Base-by-base conservation (phyloP, 2,329 filamentous ascomycete species). In the Plenodomus lindquistii region DNA sequence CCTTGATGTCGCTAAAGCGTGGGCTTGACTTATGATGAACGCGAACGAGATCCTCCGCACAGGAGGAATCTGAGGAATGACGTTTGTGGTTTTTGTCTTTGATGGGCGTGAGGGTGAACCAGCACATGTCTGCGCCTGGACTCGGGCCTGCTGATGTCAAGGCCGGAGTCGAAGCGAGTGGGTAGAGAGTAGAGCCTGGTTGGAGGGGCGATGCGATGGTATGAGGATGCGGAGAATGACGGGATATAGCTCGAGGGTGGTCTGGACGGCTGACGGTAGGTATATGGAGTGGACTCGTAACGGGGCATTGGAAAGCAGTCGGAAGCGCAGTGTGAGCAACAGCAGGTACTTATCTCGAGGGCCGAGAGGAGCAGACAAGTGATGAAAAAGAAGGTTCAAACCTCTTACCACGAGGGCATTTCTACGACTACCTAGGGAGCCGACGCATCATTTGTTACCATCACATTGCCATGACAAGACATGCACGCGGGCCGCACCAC, bases 51-150 rank as follows among this genome's bases (percentile, higher is more conserved):
- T 67, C 57, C 47, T 64, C 61, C 4, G 51, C 62, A 62, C 52
- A 61, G 18, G 61, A 62, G 42, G 58, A 59, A 50, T 56, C 53
- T 39, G 55, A 54, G 41, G 55, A 56, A 42, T 48, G 50, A 52
- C 49, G 51, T 21, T 44, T 50, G 42, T 52, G 54, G 50, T 48
- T 54, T 45, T 56, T 61, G 54, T 45, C 49, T 49, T 57, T 61
- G 42, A 48, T 22, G 39, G 65, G 65, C 4, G 60, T 62, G 27
- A 69, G 65, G 18, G 60, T 67, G 42, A 69, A 63, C 66, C 66
- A 69, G 53, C 66, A 69, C 66, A 69, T 69, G 42, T 44, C 51
- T 48, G 19, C 17, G 47, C 21, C 42, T 36, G 17, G 34, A 7
- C 3, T 43, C 34, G 9, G 10, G 34, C n/a, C 37, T 37, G 21